Evolutionary conservation across 352 stramenopile genomes (phyloP), one percentile per base, ranked within the genome.

Genomic region (Globisporangium heterothallicum): DNA sequence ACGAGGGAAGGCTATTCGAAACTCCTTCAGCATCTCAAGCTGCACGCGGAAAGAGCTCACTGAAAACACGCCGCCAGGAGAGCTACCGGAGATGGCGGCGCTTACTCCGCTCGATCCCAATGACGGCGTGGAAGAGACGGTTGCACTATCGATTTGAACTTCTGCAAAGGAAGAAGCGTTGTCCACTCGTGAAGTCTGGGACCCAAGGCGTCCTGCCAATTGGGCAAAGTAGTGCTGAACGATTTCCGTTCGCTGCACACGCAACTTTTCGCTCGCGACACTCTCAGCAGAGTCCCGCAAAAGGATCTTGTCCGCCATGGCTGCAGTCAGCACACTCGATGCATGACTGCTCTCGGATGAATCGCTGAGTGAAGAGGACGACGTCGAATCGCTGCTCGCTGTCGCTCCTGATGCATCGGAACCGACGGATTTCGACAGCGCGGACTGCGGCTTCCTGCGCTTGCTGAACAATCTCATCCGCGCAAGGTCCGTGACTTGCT

Each of bases 1-100:
- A 6, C 38, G 56, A 25, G 76, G 65, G 49, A 58, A 73, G 8
- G 60, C 38, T 3, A 42, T 47, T 5, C 72, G 72, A 24, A 86
- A 86, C 29, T 78, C 72, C 1, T 64, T 74, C 34, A 90, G 56
- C 70, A 88, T 84, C 42, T 84, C 70, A 25, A 90, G 61, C 47
- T 90, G 78, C 43, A 90, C 58, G 7, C 76, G 74, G n/a, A 88
- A 64, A 24, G 70, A 84, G 0, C 56, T 55, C 4, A 86, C 59
- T 0, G 64, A 66, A 19, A 89, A 89, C 19, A 89, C 41, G 29
- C 66, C 68, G 3, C 51, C 49, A 0, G 59, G 48, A 1, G 68
- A 60, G 6, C 64, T 56, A n/a, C 54, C 49, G 7, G 42, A 66
- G 40, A 68, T 65, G 16, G 46, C 53, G 1, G 48, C 29, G 24